These are phyloP conservation scores for Metschnikowia noctiluminum DNA, from an alignment of 805 yeast genomes.

Conservation along the genomic window DNA sequence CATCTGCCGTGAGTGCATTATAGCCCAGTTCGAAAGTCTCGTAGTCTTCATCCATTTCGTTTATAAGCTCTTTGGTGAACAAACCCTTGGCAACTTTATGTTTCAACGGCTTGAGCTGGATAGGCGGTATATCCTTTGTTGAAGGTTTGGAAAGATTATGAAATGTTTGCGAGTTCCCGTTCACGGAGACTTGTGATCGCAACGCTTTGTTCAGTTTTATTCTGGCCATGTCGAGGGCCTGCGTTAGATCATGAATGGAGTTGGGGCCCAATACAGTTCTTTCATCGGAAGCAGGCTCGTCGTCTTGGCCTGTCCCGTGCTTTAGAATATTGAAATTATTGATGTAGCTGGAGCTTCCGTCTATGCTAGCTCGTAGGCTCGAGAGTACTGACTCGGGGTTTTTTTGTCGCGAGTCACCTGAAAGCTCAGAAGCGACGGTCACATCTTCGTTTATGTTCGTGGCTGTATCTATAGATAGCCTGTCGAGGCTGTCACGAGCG, in stretches of 20 bases:
- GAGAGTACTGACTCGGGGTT: slow-evolving; percentile 16
- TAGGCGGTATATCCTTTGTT: slow-evolving; percentile 77
- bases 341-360: slow-evolving; percentile 12
- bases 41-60: slow-evolving; percentile 25
- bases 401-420: slow-evolving; percentile 11
- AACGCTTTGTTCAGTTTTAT: slow-evolving; percentile 31
- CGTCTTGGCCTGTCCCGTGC: slow-evolving; percentile 16
- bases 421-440: slow-evolving; percentile 14
- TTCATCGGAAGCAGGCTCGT: slow-evolving; percentile 19
- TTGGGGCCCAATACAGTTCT: slow-evolving; percentile 66
- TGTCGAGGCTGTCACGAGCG: slow-evolving; percentile 10
- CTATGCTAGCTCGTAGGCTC: slow-evolving; percentile 16
- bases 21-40: slow-evolving; percentile 37
- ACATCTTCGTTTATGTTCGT: slow-evolving; percentile 19
- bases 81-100: slow-evolving; percentile 23
- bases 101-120: slow-evolving; percentile 45
- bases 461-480: slow-evolving; percentile 16
- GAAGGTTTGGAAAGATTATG: slow-evolving; percentile 63
- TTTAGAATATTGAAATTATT: slow-evolving; percentile 16
- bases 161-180: slow-evolving; percentile 43
- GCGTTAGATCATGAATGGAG: slow-evolving; percentile 73
- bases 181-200: slow-evolving; percentile 33
- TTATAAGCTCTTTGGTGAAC: slow-evolving; percentile 20
- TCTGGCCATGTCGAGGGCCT: slow-evolving; percentile 51
- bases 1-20: slow-evolving; percentile 35